Evolutionary conservation across 2,329 filamentous ascomycete species (phyloP).

Genomic region (Stylonectria norvegica): DNA sequence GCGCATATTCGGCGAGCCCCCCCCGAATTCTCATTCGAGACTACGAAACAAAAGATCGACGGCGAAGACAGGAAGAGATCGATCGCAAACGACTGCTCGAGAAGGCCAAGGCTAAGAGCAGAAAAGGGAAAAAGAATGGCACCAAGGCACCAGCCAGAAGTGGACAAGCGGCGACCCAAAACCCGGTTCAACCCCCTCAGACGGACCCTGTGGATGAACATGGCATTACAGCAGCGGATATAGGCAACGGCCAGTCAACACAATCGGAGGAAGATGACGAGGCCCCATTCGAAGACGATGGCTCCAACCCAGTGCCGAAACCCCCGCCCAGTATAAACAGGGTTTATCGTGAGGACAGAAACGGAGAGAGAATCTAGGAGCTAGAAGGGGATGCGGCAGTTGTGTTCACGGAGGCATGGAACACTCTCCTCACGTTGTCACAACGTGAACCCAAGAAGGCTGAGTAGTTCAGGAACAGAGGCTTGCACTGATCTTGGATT

Average conservation of each 20-base stretch:
- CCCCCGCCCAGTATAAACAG: slow-evolving; percentile 5
- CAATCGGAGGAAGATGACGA: slow-evolving; percentile 40
- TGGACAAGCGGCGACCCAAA: slow-evolving; percentile 22
- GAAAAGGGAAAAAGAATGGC: slow-evolving; percentile 77
- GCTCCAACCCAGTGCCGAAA: slow-evolving; percentile 20
- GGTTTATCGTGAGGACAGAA: slow-evolving; percentile 10
- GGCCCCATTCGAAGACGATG: slow-evolving; percentile 30
- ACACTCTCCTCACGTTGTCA: too few species aligned
- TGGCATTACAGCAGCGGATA: slow-evolving; percentile 19
- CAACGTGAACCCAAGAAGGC: too few species aligned
- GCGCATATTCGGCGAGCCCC: slow-evolving; percentile 83
- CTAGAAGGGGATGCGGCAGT: too few species aligned
- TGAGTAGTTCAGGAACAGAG: too few species aligned
- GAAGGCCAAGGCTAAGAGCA: slow-evolving; percentile 89
- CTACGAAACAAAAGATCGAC: slow-evolving; percentile 92
- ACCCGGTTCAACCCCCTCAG: slow-evolving; percentile 21
- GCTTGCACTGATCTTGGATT: too few species aligned
- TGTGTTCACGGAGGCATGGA: too few species aligned
- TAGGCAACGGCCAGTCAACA: slow-evolving; percentile 34
- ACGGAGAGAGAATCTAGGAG: slow-evolving; percentile 12
- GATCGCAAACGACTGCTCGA: slow-evolving; percentile 81
- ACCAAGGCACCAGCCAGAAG: slow-evolving; percentile 49
- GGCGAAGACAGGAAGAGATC: slow-evolving; percentile 77
- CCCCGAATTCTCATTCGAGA: slow-evolving; percentile 81
- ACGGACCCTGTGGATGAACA: slow-evolving; percentile 21